Evolutionary conservation across 2,329 filamentous ascomycete species (phyloP).

Genomic region (Fusarium sp.): DNA sequence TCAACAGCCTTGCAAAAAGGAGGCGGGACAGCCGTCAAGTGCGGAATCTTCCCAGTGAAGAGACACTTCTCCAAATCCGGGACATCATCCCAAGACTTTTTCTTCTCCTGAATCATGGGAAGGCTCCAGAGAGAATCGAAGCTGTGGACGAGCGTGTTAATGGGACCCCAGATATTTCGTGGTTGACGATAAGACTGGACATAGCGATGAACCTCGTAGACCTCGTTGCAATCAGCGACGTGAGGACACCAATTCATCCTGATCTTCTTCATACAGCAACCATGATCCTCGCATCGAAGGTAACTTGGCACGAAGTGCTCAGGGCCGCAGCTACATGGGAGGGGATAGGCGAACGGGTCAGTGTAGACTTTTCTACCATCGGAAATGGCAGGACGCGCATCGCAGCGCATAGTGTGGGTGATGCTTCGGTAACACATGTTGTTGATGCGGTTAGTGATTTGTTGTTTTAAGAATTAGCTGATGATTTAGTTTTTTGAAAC

Average conservation of each 20-base stretch:
- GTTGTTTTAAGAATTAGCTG: not conserved
- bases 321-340: slow-evolving; percentile 28
- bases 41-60: not conserved
- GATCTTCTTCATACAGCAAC: slow-evolving; percentile 38
- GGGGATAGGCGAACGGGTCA: slow-evolving; percentile 36
- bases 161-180: slow-evolving; percentile 2
- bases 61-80: not conserved
- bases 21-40: not conserved
- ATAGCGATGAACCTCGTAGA: slow-evolving; percentile 29
- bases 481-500: not conserved
- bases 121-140: not conserved
- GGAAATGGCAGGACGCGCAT: slow-evolving; percentile 41
- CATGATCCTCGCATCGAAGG: slow-evolving; percentile 38
- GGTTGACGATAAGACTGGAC: slow-evolving; percentile 2
- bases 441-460: not conserved
- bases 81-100: not conserved
- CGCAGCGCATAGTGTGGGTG: slow-evolving; percentile 42
- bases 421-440: slow-evolving; percentile 39
- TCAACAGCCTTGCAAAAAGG: not conserved
- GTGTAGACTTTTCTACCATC: slow-evolving; percentile 33
- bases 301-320: not conserved
- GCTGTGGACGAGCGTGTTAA: not conserved
- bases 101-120: not conserved
- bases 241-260: slow-evolving; percentile 26
- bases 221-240: slow-evolving; percentile 5